Evolutionary conservation across 1,284 basidiomycete species (phyloP), one percentile per base, ranked within the genome.

Genomic region (Microbotryum violaceum): DNA sequence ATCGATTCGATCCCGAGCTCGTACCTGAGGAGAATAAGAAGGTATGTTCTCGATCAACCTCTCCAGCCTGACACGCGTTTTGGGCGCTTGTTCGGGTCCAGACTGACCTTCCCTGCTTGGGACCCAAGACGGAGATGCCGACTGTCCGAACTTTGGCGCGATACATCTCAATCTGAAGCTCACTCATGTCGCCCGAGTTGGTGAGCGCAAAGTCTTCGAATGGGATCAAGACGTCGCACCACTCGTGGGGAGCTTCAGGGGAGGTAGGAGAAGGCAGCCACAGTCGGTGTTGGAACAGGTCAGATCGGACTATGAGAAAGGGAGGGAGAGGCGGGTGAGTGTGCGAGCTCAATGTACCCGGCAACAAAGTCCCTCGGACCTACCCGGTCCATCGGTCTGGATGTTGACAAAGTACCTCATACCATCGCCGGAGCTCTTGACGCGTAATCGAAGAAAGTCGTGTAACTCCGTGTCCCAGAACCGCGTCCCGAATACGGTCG

Each of bases 191-290:
- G 4, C 91, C 91, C 0, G 83, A 82, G 70, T 91, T 91, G 29
- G 89, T 91, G 54, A 89, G 79, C 20, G 90, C 83, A 72, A 94
- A 94, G 66, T 82, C 84, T 58, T 82, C 77, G 70, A 93, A 84
- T 0, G 90, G 89, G 57, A 93, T 85, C 87, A 87, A 84, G 12
- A 93, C 76, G 70, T 91, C 86, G 74, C 92, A 88, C 91, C 91
- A 94, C 12, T 79, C 78, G 20, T 85, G 85, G 58, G 88, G 84
- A 25, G 79, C 78, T 56, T 82, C 80, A 74, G 63, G 61, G 27
- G 60, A 25, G 3, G 57, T 9, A 1, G 67, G 61, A 0, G 58
- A 12, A 4, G 67, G 67, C 9, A 92, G 88, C 75, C 84, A 89
- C 45, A 94, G 78, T 45, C 88, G 81, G 71, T 94, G 91, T 72